Conservation (phyloP, 768 basidiomycete genomes). For the Russula emetica region DNA sequence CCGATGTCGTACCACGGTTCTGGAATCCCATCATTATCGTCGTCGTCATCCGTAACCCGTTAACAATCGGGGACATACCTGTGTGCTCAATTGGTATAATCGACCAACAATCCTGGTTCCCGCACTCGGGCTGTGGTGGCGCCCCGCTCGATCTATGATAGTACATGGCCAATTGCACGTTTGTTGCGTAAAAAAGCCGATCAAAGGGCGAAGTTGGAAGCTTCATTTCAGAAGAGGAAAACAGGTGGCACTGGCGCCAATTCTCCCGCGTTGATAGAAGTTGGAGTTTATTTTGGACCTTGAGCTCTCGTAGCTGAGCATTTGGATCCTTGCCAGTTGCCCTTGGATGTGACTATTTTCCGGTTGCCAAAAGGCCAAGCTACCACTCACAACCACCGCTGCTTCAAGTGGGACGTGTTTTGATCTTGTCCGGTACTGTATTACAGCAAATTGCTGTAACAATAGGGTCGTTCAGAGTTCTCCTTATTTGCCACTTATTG, state of each 20-base stretch:
- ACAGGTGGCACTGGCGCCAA: not conserved
- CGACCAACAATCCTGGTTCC: not conserved
- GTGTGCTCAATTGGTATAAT: not conserved
- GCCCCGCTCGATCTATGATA: slow-evolving; percentile 2
- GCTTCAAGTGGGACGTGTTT: too few species aligned
- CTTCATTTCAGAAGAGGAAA: not conserved
- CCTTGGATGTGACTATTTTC: not conserved
- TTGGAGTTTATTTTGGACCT: slow-evolving; percentile 1
- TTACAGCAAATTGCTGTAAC: too few species aligned
- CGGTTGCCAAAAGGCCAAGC: not conserved
- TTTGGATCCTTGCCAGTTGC: not conserved
- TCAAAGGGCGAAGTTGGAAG: slow-evolving; percentile 7
- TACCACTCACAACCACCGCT: too few species aligned
- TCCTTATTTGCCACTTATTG: too few species aligned
- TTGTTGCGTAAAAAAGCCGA: slow-evolving; percentile 5
- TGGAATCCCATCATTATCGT: not conserved
- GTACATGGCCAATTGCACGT: not conserved
- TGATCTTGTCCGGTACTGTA: too few species aligned
- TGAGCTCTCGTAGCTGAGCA: not conserved
- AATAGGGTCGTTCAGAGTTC: too few species aligned
- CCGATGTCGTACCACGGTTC: slow-evolving; percentile 1
- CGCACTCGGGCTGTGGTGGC: not conserved
- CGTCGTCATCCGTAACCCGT: not conserved
- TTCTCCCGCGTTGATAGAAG: slow-evolving; percentile 2
- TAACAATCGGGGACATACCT: not conserved